phyloP scores from a whole-genome alignment of 768 basidiomycete species.

The Obba rivulosa region DNA sequence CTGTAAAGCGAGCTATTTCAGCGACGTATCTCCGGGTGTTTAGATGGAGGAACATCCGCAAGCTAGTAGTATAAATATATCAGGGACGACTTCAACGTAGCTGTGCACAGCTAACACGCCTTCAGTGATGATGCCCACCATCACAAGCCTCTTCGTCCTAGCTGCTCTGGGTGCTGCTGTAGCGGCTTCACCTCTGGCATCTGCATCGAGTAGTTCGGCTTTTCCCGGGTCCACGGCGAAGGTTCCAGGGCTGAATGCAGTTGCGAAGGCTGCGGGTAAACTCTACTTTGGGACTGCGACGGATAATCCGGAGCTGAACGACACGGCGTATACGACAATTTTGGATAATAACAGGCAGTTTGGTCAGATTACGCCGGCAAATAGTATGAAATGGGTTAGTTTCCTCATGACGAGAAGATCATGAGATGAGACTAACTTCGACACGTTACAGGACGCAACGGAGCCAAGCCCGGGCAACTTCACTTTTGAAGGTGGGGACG shows the following conservation, averaged over 20 bases:
- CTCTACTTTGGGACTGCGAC: conserved; percentile 47
- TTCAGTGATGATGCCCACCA: too few relatives aligned
- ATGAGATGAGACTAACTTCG: too few relatives aligned
- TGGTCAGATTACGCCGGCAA: conserved; percentile 43
- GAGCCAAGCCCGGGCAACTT: conserved; percentile 44
- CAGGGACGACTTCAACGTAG: too few relatives aligned
- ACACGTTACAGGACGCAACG: conserved; percentile 27
- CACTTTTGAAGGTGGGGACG: conserved; percentile 41
- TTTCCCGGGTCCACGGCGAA: conserved; percentile 6
- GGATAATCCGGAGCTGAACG: conserved; percentile 40
- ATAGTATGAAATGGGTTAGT: conserved; percentile 53
- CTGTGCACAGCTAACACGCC: too few relatives aligned
- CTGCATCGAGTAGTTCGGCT: neutral
- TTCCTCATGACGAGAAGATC: neutral
- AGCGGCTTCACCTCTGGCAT: too few relatives aligned
- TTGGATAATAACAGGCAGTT: conserved; percentile 36
- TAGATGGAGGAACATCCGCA: too few relatives aligned
- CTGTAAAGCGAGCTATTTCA: too few relatives aligned
- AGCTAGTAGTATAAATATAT: too few relatives aligned
- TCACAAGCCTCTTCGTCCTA: too few relatives aligned
- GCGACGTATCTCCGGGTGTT: too few relatives aligned
- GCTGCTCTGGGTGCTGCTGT: too few relatives aligned
- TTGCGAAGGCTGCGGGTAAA: conserved; percentile 40
- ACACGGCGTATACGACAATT: conserved; percentile 34
- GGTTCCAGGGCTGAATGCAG: conserved; percentile 20